Evolutionary conservation across 805 yeast genomes (phyloP).

Genomic region (Nakazawaea wyomingensis): DNA sequence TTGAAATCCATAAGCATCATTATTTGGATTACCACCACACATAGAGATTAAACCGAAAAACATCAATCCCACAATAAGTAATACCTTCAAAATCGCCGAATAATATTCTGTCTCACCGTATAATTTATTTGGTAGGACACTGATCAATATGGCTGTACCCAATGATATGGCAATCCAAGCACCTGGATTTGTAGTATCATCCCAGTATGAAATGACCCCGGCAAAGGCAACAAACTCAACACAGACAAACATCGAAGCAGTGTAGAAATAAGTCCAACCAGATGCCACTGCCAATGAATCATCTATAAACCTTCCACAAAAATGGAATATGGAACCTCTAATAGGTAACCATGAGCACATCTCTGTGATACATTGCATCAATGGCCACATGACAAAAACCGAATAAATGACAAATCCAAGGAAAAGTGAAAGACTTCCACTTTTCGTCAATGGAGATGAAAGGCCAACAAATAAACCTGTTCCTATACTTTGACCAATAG

Average conservation of each 20-base stretch:
- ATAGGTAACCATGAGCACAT: slow-evolving; percentile 39
- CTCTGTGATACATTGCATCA: slow-evolving; percentile 36
- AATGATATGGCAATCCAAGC: slow-evolving; percentile 39
- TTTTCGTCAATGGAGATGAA: slow-evolving; percentile 33
- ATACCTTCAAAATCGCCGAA: slow-evolving; percentile 37
- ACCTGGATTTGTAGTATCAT: slow-evolving; percentile 40
- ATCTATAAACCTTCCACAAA: slow-evolving; percentile 43
- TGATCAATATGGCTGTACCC: slow-evolving; percentile 34
- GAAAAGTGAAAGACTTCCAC: slow-evolving; percentile 37
- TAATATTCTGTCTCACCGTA: slow-evolving; percentile 48
- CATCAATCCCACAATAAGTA: slow-evolving; percentile 38
- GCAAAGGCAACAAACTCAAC: slow-evolving; percentile 45
- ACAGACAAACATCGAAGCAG: slow-evolving; percentile 42
- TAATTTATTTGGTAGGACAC: slow-evolving; percentile 36
- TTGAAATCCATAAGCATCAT: slow-evolving; percentile 32
- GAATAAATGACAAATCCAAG: slow-evolving; percentile 34
- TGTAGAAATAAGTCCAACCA: slow-evolving; percentile 46
- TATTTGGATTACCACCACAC: slow-evolving; percentile 47
- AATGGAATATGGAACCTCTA: slow-evolving; percentile 43
- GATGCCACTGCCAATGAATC: slow-evolving; percentile 39
- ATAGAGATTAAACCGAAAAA: slow-evolving; percentile 40
- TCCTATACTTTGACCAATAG: slow-evolving; percentile 45
- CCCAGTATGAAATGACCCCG: slow-evolving; percentile 42
- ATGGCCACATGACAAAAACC: slow-evolving; percentile 35
- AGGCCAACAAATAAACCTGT: slow-evolving; percentile 40